phyloP scores from a whole-genome alignment of 805 yeast genomes.

The Kodamaea hsintzibuensis region DNA sequence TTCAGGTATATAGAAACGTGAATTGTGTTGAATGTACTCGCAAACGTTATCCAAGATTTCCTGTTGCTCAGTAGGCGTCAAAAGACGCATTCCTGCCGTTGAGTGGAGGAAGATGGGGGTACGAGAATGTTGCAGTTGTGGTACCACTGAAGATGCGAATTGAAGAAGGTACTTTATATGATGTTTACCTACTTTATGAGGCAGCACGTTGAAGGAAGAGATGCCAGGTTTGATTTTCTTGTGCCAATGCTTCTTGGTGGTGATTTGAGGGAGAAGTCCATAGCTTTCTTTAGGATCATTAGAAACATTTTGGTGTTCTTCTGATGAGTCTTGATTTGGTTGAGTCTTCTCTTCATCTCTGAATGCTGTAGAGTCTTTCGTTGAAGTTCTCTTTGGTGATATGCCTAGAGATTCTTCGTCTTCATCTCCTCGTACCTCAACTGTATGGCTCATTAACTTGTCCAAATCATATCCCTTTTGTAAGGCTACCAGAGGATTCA shows the following conservation, averaged over 20 bases:
- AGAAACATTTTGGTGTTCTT: background rate
- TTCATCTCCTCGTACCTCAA: slow-evolving; percentile 4
- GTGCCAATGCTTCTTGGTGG: slow-evolving; percentile 46
- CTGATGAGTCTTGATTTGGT: background rate
- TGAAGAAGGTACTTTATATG: slow-evolving; percentile 52
- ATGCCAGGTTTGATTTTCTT: slow-evolving; percentile 59
- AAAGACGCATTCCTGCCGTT: slow-evolving; percentile 66
- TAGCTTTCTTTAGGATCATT: slow-evolving; percentile 5
- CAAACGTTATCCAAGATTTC: slow-evolving; percentile 51
- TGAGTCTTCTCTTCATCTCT: background rate
- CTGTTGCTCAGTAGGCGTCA: slow-evolving; percentile 53
- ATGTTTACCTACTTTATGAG: slow-evolving; percentile 52
- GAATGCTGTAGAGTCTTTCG: background rate
- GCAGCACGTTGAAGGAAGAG: slow-evolving; percentile 47
- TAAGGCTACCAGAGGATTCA: slow-evolving; percentile 37
- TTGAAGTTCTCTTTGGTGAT: background rate
- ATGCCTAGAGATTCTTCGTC: slow-evolving; percentile 11
- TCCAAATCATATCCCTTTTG: slow-evolving; percentile 11
- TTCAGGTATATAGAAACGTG: slow-evolving; percentile 59
- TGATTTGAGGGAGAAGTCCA: slow-evolving; percentile 29
- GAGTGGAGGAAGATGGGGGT: slow-evolving; percentile 72
- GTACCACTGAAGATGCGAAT: slow-evolving; percentile 52
- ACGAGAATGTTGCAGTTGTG: slow-evolving; percentile 56
- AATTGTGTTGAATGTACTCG: slow-evolving; percentile 44
- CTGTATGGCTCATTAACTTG: slow-evolving; percentile 15